Conservation (phyloP, 495 filamentous ascomycete species). For the Oleoguttula mirabilis region DNA sequence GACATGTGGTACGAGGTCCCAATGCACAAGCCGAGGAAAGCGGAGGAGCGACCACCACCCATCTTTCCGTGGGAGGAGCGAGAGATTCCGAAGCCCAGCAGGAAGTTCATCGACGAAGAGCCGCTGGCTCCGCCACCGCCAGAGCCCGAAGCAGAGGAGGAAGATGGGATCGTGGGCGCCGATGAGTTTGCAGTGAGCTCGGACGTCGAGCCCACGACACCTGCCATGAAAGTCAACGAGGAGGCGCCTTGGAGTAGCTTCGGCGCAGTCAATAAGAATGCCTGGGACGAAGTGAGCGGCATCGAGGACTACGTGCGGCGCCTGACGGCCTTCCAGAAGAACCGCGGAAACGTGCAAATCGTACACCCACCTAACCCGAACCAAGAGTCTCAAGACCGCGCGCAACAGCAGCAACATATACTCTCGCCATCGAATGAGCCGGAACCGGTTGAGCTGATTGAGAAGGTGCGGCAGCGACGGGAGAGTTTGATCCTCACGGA, state of each 20-base stretch:
- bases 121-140: slow-evolving; percentile 19
- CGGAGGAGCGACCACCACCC: slow-evolving; percentile 41
- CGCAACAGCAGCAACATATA: slow-evolving; percentile 7
- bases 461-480: slow-evolving; percentile 25
- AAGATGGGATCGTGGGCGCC: slow-evolving; percentile 3
- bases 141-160: slow-evolving; percentile 5
- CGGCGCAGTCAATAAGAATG: slow-evolving; percentile 49
- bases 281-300: slow-evolving; percentile 76
- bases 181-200: slow-evolving; percentile 10
- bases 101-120: slow-evolving; percentile 57
- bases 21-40: slow-evolving; percentile 39
- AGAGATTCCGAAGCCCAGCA: slow-evolving; percentile 49
- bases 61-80: slow-evolving; percentile 79
- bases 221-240: slow-evolving; percentile 2
- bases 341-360: slow-evolving; percentile 43
- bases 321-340: slow-evolving; percentile 41
- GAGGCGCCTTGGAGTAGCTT: slow-evolving; percentile 50
- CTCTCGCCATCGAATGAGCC: slow-evolving; percentile 19
- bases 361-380: too few relatives aligned
- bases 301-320: slow-evolving; percentile 70
- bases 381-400: not conserved
- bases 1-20: slow-evolving; percentile 77
- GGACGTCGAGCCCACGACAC: slow-evolving; percentile 9
- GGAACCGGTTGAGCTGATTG: slow-evolving; percentile 11
- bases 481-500: slow-evolving; percentile 61